Conservation (phyloP, 352 stramenopile species). For the Pelagophyceae sp. region DNA sequence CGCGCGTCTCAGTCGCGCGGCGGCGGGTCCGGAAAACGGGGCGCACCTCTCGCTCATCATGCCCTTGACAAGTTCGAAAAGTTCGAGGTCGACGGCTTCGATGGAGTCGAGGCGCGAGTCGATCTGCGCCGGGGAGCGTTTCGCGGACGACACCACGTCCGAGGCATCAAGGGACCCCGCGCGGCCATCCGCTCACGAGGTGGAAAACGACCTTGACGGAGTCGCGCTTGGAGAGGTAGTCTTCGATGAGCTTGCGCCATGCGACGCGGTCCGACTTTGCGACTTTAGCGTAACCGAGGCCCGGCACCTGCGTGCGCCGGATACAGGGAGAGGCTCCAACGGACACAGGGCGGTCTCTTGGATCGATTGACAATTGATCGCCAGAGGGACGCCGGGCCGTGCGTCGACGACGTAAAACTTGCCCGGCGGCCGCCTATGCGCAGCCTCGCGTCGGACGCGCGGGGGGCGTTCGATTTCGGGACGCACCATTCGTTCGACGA, state of each 20-base stretch:
- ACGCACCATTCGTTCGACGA: neutral
- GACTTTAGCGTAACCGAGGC: neutral
- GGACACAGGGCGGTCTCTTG: no score
- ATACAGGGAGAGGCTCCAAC: no score
- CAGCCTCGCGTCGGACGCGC: neutral
- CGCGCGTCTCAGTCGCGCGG: neutral
- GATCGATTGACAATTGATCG: no score
- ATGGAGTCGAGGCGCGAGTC: neutral
- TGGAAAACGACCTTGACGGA: neutral
- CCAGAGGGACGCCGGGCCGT: no score
- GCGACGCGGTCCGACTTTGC: neutral
- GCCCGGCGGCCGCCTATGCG: neutral
- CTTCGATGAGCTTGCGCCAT: neutral
- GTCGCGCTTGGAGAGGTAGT: neutral
- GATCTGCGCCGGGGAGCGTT: no score
- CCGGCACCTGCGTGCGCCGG: no score
- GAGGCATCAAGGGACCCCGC: no score
- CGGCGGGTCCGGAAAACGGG: no score
- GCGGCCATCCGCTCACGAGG: no score
- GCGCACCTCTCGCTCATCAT: neutral
- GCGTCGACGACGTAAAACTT: slow-evolving; percentile 8
- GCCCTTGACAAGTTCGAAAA: neutral
- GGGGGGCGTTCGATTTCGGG: neutral
- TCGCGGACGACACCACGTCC: no score
- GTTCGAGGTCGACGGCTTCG: neutral